These are phyloP conservation scores for Galeopsis tetrahit DNA, from an alignment of 257 asterid species.

Conservation along the genomic window DNA sequence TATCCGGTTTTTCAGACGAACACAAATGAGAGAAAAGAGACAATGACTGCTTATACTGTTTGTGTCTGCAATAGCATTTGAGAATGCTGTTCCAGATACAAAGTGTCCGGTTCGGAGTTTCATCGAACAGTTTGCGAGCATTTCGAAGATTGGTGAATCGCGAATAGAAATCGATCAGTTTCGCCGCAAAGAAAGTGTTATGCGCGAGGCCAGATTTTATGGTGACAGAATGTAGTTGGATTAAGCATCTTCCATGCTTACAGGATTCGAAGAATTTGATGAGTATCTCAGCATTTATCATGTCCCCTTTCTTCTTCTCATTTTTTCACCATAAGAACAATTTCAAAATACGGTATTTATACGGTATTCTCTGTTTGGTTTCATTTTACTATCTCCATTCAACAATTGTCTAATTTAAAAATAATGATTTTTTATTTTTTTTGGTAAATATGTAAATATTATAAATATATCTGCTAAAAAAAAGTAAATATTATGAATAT, in stretches of 20 bases:
- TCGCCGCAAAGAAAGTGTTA: constrained; percentile 39
- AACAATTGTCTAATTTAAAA: too few relatives aligned
- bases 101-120: constrained; percentile 50
- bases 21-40: constrained; percentile 47
- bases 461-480: too few relatives aligned
- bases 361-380: too few relatives aligned
- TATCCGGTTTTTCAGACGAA: constrained; percentile 47
- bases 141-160: constrained; percentile 28
- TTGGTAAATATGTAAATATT: too few relatives aligned
- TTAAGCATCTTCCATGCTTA: constrained; percentile 39
- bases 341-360: background rate
- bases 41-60: constrained; percentile 47
- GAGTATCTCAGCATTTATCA: constrained; percentile 43
- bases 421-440: too few relatives aligned
- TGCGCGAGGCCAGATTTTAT: constrained; percentile 48
- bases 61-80: constrained; percentile 44
- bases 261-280: constrained; percentile 52
- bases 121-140: constrained; percentile 72
- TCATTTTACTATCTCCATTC: too few relatives aligned
- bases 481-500: too few relatives aligned
- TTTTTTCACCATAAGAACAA: background rate
- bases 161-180: constrained; percentile 35
- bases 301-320: constrained; percentile 1
- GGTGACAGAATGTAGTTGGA: constrained; percentile 50
- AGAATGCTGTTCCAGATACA: constrained; percentile 52